Evolutionary conservation across 371 early-diverging fungal genomes (phyloP), one percentile per base, ranked within the genome.

Genomic region (Apophysomyces sp.): DNA sequence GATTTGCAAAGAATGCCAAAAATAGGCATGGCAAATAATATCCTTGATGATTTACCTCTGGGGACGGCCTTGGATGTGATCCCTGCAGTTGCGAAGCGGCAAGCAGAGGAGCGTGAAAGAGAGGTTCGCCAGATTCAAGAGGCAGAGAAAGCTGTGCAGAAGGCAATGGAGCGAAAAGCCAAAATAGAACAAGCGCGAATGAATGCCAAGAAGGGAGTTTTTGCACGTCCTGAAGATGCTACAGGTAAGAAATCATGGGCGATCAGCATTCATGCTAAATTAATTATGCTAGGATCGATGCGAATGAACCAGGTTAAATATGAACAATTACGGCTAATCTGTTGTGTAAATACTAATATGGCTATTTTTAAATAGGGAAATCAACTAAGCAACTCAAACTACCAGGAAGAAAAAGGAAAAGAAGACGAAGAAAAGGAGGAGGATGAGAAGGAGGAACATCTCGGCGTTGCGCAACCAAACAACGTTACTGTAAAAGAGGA

Each of bases 141-240:
- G 40, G 63, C 58, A 9, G 63, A 63, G 18, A 55, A 55, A 32
- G 55, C 60, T 18, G 55, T 59, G 28, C 55, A 60, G 26, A 65
- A 65, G 8, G 55, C 65, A 8, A 52, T 55, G 51, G 65, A 59
- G 16, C 53, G 60, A 6, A 65, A 65, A 34, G 49, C 49, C 15
- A 58, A 58, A 21, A 64, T 55, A 12, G 60, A 51, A 26, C 24
- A 32, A 30, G 59, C 59, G 2, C 28, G 34, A 55, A n/a, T 55
- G 56, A 32, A 28, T 13, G 34, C 49, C 49, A 57, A 57, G 41
- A 41, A 57, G 16, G 39, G 28, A 41, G 36, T 28, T 26, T 7
- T 36, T 40, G 16, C 58, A 57, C 24, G 9, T 21, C 16, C 2
- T 21, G n/a, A 41, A 1, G n/a, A 16, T 41, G 11, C 41, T 2